Base-by-base conservation (phyloP, 2,329 filamentous ascomycete species). In the Penicillium vulpinum region DNA sequence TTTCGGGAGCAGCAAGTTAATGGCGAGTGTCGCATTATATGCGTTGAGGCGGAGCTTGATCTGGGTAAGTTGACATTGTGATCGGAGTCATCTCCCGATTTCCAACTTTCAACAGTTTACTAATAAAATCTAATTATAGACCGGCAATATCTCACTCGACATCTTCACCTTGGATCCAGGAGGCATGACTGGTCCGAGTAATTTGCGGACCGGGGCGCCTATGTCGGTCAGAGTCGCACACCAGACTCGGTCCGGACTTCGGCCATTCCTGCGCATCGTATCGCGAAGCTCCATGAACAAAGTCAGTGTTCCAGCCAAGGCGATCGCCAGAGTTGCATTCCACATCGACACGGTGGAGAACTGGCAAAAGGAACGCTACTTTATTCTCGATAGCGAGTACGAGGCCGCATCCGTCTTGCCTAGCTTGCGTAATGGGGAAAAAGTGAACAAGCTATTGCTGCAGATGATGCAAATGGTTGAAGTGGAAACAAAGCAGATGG, bases 91-190 rank as follows among this genome's bases (percentile, higher is more conserved):
- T 43, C 21, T 16, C 21, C 29, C 28, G 31, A 38, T 39, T 43
- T 29, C 15, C 38, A 47, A 52, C n/a, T 51, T 28, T 5, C n/a
- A 21, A 33, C 24, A 21, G 22, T 35, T 26, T 22, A 26, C 51
- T 59, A 54, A 59, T 56, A 33, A 29, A 21, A 18, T 60, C 59
- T 44, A 41, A 28, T 26, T 52, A 31, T 62, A 75, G 72, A 64
- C 67, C 15, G 70, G 62, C 2, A 71, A 69, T 55, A 73, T 75
- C 36, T 60, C 69, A 10, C 65, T 75, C n/a, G 70, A 73, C 52
- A 68, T 75, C 51, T 73, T 67, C 61, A 74, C 70, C 2, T 60
- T 75, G 46, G 71, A 74, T 54, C 73, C 71, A 6, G 72, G 72
- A 21, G 65, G 59, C 5, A 64, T 73, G 54, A 56, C 62, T 13